A percentile compares a stretch with the other conserved stretches of the same genome.
These are phyloP conservation scores for Magnolia kwangsiensis DNA, from an alignment of 164 flowering plant genomes.

Conservation along the genomic window DNA sequence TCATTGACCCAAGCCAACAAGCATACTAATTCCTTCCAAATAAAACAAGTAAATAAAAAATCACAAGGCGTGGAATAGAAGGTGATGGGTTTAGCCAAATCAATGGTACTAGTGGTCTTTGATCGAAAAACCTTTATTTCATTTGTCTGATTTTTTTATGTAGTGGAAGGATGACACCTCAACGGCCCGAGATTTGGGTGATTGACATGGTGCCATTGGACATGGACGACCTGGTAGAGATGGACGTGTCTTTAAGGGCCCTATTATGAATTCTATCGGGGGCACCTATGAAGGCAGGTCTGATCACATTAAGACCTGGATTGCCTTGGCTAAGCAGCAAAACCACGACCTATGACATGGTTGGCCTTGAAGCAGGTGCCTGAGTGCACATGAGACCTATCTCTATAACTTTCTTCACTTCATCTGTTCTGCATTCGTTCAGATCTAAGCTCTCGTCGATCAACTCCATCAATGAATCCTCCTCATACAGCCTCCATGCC, in stretches of 20 bases:
- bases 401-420: constrained; percentile 36
- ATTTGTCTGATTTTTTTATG: too few relatives aligned
- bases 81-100: too few relatives aligned
- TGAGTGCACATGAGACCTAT: constrained; percentile 47
- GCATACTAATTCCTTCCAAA: too few relatives aligned
- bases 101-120: too few relatives aligned
- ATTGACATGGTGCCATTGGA: background rate
- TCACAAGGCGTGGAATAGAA: too few relatives aligned
- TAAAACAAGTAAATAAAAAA: too few relatives aligned
- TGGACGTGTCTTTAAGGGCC: background rate
- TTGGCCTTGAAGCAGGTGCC: constrained; percentile 33
- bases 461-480: constrained; percentile 24
- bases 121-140: too few relatives aligned
- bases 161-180: background rate
- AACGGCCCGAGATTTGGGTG: constrained; percentile 4
- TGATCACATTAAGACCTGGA: constrained; percentile 10
- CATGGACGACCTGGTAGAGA: background rate
- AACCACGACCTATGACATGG: constrained; percentile 46
- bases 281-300: constrained; percentile 29
- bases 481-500: constrained; percentile 51
- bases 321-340: constrained; percentile 23
- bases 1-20: too few relatives aligned
- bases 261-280: background rate
- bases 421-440: constrained; percentile 21
- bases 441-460: constrained; percentile 35